These are phyloP conservation scores for Neurospora sp. DNA, from an alignment of 495 filamentous ascomycete species.

Conservation along the genomic window DNA sequence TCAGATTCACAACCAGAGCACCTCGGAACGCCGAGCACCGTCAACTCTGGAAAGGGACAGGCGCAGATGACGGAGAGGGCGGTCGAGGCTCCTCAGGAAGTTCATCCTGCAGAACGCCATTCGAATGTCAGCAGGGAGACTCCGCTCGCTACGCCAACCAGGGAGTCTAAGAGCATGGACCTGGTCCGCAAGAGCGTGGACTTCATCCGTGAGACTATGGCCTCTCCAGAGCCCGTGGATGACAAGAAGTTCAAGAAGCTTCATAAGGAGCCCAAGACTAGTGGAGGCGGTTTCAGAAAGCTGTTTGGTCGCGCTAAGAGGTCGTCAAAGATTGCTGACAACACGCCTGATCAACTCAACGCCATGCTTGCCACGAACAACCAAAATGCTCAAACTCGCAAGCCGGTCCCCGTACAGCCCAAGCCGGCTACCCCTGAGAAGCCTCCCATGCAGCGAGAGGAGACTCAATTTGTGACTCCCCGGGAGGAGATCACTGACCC, in stretches of 20 bases:
- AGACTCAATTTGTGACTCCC: constrained; percentile 14
- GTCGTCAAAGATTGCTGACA: constrained; percentile 39
- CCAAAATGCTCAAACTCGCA: constrained; percentile 13
- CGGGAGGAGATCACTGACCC: constrained; percentile 23
- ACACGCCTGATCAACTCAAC: constrained; percentile 33
- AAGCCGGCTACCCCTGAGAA: constrained; percentile 19
- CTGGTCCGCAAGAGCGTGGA: constrained; percentile 28
- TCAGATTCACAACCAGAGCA: not conserved
- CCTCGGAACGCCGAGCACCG: not conserved
- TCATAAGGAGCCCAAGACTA: constrained; percentile 39
- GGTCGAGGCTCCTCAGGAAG: constrained; percentile 20
- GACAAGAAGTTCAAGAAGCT: constrained; percentile 45
- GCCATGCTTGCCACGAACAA: constrained; percentile 16
- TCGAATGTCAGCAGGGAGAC: constrained; percentile 23
- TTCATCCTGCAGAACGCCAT: constrained; percentile 28
- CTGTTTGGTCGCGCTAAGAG: constrained; percentile 55
- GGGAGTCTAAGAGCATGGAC: constrained; percentile 28
- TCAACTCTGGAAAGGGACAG: not conserved
- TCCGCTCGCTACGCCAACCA: constrained; percentile 30
- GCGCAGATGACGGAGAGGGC: constrained; percentile 21
- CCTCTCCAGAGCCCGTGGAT: constrained; percentile 36
- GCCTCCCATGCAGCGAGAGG: constrained; percentile 15
- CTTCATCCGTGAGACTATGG: constrained; percentile 28
- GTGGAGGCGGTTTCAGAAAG: constrained; percentile 44
- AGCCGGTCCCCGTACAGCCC: constrained; percentile 9